Evolutionary conservation across 768 basidiomycete species (phyloP).

Genomic region (Tephrocybe rancida): DNA sequence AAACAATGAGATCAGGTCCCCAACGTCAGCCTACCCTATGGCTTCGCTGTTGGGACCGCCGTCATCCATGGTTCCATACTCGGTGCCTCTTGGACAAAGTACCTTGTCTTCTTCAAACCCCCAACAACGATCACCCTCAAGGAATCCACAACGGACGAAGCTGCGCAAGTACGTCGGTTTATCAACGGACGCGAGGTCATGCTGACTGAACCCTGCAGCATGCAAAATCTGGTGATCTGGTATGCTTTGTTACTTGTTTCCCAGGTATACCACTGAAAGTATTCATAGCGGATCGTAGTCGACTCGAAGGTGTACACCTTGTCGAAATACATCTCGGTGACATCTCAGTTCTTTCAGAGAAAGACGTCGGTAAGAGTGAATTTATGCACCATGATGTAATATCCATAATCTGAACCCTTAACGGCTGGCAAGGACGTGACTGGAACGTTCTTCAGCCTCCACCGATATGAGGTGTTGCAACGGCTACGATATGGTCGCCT

Average conservation of each 20-base stretch:
- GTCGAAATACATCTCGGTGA: slow-evolving; percentile 80
- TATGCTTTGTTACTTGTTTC: background rate
- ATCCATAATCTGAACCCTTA: background rate
- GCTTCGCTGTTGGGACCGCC: background rate
- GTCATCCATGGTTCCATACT: slow-evolving; percentile 9
- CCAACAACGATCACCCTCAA: slow-evolving; percentile 12
- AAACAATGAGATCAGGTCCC: background rate
- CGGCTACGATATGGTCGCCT: slow-evolving; percentile 65
- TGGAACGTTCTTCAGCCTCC: slow-evolving; percentile 72
- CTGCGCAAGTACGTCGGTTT: slow-evolving; percentile 19
- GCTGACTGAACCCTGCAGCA: slow-evolving; percentile 11
- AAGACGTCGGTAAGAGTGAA: slow-evolving; percentile 58
- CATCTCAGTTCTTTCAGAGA: slow-evolving; percentile 59
- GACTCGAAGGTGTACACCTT: slow-evolving; percentile 62
- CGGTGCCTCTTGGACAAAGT: slow-evolving; percentile 11
- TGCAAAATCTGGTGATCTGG: slow-evolving; percentile 16
- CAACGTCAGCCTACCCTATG: background rate
- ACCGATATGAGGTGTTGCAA: slow-evolving; percentile 69
- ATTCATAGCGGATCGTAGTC: slow-evolving; percentile 17
- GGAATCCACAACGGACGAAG: slow-evolving; percentile 19
- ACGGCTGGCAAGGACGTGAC: slow-evolving; percentile 74
- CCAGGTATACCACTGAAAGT: background rate
- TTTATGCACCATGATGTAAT: background rate
- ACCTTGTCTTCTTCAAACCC: background rate
- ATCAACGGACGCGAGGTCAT: no score